Evolutionary conservation across 1,284 basidiomycete species (phyloP), one percentile per base, ranked within the genome.

Genomic region (Cystobasidium sp.): DNA sequence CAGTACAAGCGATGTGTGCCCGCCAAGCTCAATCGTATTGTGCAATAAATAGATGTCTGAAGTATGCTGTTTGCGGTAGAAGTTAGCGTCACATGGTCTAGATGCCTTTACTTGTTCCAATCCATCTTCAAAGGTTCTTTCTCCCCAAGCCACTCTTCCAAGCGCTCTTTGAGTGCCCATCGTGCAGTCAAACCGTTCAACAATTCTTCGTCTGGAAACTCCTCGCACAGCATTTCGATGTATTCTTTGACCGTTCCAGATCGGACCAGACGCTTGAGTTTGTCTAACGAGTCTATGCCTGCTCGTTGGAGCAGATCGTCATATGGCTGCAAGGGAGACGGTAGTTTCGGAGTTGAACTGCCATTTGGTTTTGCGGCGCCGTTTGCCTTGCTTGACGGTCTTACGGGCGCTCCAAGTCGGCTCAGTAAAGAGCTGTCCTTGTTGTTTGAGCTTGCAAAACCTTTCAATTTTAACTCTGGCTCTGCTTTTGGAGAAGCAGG

Each of bases 81-180:
- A 31, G 31, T 31, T 31, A 31, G 5, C 31, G 31, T 31, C 31
- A 31, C 31, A 31, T 1, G 31, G 1, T 31, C 2, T 31, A 31
- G 2, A 31, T 31, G 31, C 1, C 31, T 31, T 5, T 31, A 31
- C 31, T 31, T 31, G 31, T 1, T 31, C 70, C 70, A 73, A 3
- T 73, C 44, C 49, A 66, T 6, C 39, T 20, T 46, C 44, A 63
- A 39, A 12, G 62, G 24, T 61, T 55, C 31, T 46, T 73, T 73
- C 63, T 56, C 51, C n/a, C 55, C 70, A 46, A 73, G 63, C 70
- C 70, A 73, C 24, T 65, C 70, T 51, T 73, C 70, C 51, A 73
- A 53, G 14, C 70, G 62, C 46, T 73, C 70, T 41, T 62, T 53
- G 44, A 73, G 41, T 7, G 70, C 70, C 70, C 70, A 73, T 16